Evolutionary conservation across 176 grass and related monocot species (phyloP).

Genomic region (Lolium rigidum): DNA sequence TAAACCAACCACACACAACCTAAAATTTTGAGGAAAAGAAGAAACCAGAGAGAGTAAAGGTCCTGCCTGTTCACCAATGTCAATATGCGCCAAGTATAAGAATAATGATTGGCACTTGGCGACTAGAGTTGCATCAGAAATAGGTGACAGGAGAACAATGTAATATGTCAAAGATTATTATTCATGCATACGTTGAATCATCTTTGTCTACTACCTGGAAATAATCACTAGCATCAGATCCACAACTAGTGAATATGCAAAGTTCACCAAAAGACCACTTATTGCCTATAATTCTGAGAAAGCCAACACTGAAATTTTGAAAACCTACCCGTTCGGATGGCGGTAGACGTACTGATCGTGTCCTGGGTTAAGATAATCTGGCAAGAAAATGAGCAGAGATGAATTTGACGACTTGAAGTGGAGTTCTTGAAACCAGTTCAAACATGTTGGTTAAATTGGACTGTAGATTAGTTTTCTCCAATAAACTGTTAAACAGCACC

Average conservation of each 20-base stretch:
- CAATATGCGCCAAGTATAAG: neutral
- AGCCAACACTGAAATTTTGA: neutral
- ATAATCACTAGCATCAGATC: neutral
- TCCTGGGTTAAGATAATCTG: constrained; percentile 89
- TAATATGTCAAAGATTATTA: neutral
- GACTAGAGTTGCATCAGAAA: constrained; percentile 18
- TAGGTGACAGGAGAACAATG: neutral
- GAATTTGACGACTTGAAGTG: constrained; percentile 17
- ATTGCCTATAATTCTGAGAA: neutral
- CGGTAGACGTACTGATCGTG: constrained; percentile 95
- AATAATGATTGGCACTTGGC: neutral
- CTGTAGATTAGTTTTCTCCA: neutral
- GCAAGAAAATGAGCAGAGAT: neutral
- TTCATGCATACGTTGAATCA: neutral
- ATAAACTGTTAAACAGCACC: neutral
- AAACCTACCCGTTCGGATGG: constrained; percentile 79
- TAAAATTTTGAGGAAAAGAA: constrained; percentile 25
- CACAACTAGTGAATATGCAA: neutral
- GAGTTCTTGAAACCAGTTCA: neutral
- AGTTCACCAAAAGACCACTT: neutral
- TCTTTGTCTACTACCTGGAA: neutral
- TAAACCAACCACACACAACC: constrained; percentile 91
- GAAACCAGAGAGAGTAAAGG: neutral
- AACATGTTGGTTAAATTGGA: neutral
- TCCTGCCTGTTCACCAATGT: neutral